phyloP scores from a whole-genome alignment of 2,329 filamentous ascomycete species.

The Aspergillus sp. region DNA sequence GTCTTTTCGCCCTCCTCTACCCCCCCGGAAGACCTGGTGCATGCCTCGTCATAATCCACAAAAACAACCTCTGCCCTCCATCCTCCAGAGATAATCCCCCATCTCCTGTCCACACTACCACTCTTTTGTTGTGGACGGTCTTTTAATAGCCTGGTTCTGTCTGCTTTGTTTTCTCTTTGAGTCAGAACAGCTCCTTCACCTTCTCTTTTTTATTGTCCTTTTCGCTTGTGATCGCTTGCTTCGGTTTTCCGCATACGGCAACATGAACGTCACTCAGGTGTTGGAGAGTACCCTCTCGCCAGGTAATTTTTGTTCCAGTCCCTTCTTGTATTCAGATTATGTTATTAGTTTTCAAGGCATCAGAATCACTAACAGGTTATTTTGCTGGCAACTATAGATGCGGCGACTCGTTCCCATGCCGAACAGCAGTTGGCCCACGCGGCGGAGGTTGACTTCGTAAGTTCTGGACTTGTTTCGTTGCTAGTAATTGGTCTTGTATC shows the following conservation, averaged over 20 bases:
- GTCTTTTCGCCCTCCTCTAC: conserved; percentile 30
- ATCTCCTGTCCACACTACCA: conserved; percentile 25
- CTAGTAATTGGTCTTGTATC: conserved; percentile 17
- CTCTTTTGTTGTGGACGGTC: conserved; percentile 26
- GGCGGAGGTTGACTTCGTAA: conserved; percentile 92
- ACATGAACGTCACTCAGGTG: conserved; percentile 97
- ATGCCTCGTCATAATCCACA: conserved; percentile 45
- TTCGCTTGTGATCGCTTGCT: conserved; percentile 23
- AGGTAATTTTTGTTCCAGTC: conserved; percentile 60
- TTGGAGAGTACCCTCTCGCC: conserved; percentile 94
- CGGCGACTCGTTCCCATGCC: conserved; percentile 81
- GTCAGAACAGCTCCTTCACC: conserved; percentile 22
- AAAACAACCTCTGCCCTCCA: conserved; percentile 39
- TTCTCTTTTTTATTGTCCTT: conserved; percentile 24
- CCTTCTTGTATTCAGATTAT: not conserved
- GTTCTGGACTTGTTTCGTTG: conserved; percentile 44
- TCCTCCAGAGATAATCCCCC: conserved; percentile 20
- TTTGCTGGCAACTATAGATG: conserved; percentile 63
- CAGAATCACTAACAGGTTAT: conserved; percentile 29
- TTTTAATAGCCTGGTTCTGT: conserved; percentile 10
- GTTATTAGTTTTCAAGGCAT: not conserved
- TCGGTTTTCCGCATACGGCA: conserved; percentile 41
- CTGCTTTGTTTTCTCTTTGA: conserved; percentile 19
- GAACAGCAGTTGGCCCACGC: conserved; percentile 93
- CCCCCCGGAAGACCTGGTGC: conserved; percentile 34